Percentiles rank a stretch among this genome's conserved stretches.
Conservation (phyloP, 192 early-diverging fungal species). For the Spinellus fusiger region DNA sequence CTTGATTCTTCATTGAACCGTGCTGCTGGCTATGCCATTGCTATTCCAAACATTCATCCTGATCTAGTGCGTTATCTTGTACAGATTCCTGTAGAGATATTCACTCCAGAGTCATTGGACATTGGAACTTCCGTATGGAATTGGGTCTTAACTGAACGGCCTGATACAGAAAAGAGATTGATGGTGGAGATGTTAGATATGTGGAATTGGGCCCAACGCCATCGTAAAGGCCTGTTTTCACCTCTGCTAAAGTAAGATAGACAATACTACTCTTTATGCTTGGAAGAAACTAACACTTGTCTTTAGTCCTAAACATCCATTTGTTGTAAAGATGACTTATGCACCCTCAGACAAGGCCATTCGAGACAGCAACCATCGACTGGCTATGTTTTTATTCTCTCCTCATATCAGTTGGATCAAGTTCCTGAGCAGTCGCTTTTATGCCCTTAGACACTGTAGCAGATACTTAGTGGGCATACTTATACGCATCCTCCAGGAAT, state of each 20-base stretch:
- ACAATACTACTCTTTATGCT: neutral
- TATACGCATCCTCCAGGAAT: conserved; percentile 73
- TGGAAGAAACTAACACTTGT: neutral
- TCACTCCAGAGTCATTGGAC: conserved; percentile 73
- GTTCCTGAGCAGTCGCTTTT: conserved; percentile 82
- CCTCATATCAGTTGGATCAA: conserved; percentile 84
- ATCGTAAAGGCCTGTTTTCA: conserved; percentile 81
- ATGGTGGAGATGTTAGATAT: conserved; percentile 79
- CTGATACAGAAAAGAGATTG: conserved; percentile 65
- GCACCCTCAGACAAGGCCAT: conserved; percentile 80
- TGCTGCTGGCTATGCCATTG: conserved; percentile 46
- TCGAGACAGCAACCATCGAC: conserved; percentile 51
- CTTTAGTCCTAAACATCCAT: conserved; percentile 63
- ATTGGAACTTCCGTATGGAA: conserved; percentile 86
- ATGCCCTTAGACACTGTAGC: conserved; percentile 68
- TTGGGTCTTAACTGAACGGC: conserved; percentile 75
- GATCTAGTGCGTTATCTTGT: conserved; percentile 79
- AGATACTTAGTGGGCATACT: conserved; percentile 70
- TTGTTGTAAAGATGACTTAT: conserved; percentile 89
- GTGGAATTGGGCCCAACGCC: conserved; percentile 77
- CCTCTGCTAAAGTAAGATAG: conserved; percentile 36
- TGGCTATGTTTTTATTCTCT: conserved; percentile 53
- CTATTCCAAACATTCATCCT: conserved; percentile 46
- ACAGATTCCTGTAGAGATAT: conserved; percentile 80
- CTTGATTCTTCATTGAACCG: conserved; percentile 48